A percentile compares a stretch with the other conserved stretches of the same genome.
Conservation (phyloP, 768 basidiomycete species). For the Termitomyces sp. region DNA sequence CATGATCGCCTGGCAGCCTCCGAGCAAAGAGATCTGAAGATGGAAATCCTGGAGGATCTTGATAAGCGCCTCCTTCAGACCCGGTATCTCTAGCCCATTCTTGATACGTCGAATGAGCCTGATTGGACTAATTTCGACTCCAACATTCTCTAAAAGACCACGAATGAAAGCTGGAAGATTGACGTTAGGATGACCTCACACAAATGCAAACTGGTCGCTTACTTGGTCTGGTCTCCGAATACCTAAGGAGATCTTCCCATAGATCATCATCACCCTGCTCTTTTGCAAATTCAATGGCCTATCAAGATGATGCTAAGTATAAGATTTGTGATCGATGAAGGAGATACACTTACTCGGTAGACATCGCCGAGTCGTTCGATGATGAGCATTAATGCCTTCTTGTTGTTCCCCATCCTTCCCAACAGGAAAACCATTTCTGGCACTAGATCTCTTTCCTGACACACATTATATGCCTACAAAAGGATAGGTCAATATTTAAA, state of each 20-base stretch:
- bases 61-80: conserved; percentile 88
- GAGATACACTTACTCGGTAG: conserved; percentile 53
- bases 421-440: conserved; percentile 97
- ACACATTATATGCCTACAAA: conserved; percentile 76
- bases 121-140: conserved; percentile 93
- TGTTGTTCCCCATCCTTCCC: conserved; percentile 97
- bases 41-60: conserved; percentile 98
- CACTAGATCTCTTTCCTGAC: conserved; percentile 80
- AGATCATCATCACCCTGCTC: conserved; percentile 96
- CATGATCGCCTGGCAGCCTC: conserved; percentile 87
- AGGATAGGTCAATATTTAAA: background rate
- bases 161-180: conserved; percentile 76
- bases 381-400: conserved; percentile 88
- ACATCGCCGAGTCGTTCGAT: conserved; percentile 95
- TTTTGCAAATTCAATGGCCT: conserved; percentile 98
- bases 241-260: conserved; percentile 93
- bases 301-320: background rate
- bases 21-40: conserved; percentile 85
- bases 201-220: conserved; percentile 15
- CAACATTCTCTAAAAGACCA: conserved; percentile 91
- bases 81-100: conserved; percentile 94
- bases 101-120: conserved; percentile 91
- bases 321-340: background rate
- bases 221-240: conserved; percentile 93
- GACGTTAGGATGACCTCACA: background rate